These are phyloP conservation scores for Nematodospora anomalae DNA, from an alignment of 1,139 yeast species.

Conservation along the genomic window DNA sequence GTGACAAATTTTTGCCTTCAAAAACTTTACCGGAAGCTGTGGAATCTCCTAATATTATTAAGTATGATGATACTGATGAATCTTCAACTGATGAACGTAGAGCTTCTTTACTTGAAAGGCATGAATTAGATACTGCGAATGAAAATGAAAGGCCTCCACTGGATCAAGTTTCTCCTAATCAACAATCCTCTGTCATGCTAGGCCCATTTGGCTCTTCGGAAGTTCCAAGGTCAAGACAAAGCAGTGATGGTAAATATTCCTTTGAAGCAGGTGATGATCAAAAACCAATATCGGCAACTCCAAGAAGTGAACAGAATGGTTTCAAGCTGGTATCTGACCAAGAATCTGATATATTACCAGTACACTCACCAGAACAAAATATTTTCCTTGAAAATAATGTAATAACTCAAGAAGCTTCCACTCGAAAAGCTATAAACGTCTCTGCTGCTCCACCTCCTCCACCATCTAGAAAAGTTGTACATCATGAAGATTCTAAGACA, in stretches of 20 bases:
- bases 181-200: neutral
- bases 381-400: slow-evolving; percentile 8
- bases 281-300: slow-evolving; percentile 30
- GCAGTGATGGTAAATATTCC: slow-evolving; percentile 36
- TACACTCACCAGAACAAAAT: slow-evolving; percentile 22
- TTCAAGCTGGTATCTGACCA: slow-evolving; percentile 9
- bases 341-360: neutral
- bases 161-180: slow-evolving; percentile 12
- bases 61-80: slow-evolving; percentile 27
- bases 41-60: slow-evolving; percentile 31
- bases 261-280: slow-evolving; percentile 47
- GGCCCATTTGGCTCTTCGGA: neutral
- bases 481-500: slow-evolving; percentile 17
- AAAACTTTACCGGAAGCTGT: slow-evolving; percentile 7
- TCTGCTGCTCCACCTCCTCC: slow-evolving; percentile 59
- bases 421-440: slow-evolving; percentile 4
- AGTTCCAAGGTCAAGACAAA: slow-evolving; percentile 19
- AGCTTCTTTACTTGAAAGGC: slow-evolving; percentile 34
- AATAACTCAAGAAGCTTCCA: slow-evolving; percentile 1
- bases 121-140: slow-evolving; percentile 23
- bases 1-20: slow-evolving; percentile 7
- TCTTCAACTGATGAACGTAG: slow-evolving; percentile 21
- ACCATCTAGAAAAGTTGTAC: slow-evolving; percentile 61
- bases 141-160: neutral
- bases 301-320: slow-evolving; percentile 21